Evolutionary conservation across 306 rosid species (phyloP), one percentile per base, ranked within the genome.

Genomic region (Elaeagnus macrophylla): DNA sequence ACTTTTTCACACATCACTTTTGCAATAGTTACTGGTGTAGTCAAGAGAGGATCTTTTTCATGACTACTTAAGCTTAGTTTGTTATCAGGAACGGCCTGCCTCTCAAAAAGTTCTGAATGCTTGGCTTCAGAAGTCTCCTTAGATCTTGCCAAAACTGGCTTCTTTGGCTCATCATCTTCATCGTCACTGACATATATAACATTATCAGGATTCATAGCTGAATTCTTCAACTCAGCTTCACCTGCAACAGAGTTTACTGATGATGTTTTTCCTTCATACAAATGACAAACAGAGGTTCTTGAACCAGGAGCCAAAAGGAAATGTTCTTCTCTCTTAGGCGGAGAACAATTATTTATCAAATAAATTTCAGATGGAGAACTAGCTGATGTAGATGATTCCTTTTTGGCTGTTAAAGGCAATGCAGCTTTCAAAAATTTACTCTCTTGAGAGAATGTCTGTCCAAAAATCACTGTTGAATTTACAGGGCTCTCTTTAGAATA

Each of bases 101-200:
- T 53, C 61, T 61, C 66, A 58, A 75, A 43, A 65, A 50, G 62
- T 47, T 69, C 73, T 43, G 54, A 16, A 40, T 39, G 39, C 39
- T 62, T 58, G 12, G 68, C 66, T 40, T 56, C 65, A 54, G 55
- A 68, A 37, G 56, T 58, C 47, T 69, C 87, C 38, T 54, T 71
- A 58, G 59, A 59, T 47, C 67, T 60, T 67, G 68, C 74, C 66
- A 82, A 60, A 61, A 65, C 57, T 13, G 51, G 48, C 63, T 71
- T 65, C 66, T 70, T 71, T 37, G 62, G 72, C 51, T 75, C 82
- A 65, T 80, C 94, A 56, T 71, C 75, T 65, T 87, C 94, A 56
- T 91, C 96, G 10, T 93, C 96, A 59, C 94, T 88, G 39, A 84
- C 82, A 73, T 82, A 72, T 65, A 93, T 93, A 57, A 87, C 49